Evolutionary conservation across 176 grass and related monocot species (phyloP).

Genomic region (Luzula sylvatica): DNA sequence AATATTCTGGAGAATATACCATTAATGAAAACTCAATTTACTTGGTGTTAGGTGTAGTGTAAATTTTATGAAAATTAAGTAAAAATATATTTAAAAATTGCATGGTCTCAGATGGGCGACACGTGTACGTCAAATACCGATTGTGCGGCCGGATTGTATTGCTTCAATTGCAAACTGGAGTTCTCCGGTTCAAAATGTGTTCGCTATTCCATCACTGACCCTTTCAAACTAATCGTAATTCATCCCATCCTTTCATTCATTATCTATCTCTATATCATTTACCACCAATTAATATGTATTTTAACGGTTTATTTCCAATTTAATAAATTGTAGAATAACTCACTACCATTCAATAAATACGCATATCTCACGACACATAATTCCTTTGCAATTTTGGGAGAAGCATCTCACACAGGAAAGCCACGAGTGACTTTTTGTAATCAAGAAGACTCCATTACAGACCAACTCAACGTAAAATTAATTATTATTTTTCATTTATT

Average conservation of each 20-base stretch:
- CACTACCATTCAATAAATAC: constrained; percentile 95
- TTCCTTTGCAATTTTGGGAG: constrained; percentile 61
- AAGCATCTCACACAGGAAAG: constrained; percentile 79
- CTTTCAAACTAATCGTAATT: constrained; percentile 60
- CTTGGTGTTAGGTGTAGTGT: background rate
- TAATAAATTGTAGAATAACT: constrained; percentile 52
- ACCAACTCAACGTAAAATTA: constrained; percentile 59
- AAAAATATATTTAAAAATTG: too few relatives aligned
- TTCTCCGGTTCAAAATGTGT: constrained; percentile 56
- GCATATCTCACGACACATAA: constrained; percentile 94
- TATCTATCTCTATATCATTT: too few relatives aligned
- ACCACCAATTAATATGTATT: too few relatives aligned
- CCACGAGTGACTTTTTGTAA: constrained; percentile 79
- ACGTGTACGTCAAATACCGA: constrained; percentile 39
- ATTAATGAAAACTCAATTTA: constrained; percentile 5
- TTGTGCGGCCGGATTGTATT: constrained; percentile 74
- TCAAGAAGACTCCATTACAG: constrained; percentile 72
- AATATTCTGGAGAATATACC: background rate
- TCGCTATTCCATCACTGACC: constrained; percentile 41
- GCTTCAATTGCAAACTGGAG: constrained; percentile 60
- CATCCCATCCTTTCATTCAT: background rate
- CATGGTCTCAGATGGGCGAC: constrained; percentile 37
- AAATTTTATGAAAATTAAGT: too few relatives aligned
- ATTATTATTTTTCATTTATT: background rate
- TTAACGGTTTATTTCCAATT: background rate